Conservation (phyloP, 78 protist species). For the Bigelowiella natans region DNA sequence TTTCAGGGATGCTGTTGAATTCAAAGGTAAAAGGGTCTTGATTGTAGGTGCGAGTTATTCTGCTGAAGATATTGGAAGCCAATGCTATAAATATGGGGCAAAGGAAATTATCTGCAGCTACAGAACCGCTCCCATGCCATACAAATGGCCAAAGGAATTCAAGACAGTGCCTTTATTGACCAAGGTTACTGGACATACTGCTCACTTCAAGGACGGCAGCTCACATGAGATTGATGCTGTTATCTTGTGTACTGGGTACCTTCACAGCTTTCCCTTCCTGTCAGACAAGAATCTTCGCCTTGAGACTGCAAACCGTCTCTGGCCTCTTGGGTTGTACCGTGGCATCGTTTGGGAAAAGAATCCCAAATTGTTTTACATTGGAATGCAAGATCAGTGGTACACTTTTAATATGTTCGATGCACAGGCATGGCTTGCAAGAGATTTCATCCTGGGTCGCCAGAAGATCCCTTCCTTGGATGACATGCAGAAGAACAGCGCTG, state of each 20-base stretch:
- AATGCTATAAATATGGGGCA: neutral
- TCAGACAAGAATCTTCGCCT: neutral
- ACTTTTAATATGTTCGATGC: conserved; percentile 22
- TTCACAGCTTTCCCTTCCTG: neutral
- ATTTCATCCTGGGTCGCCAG: conserved; percentile 1
- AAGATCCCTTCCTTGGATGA: neutral
- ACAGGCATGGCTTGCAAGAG: conserved; percentile 11
- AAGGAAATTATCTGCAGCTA: neutral
- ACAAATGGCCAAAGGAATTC: neutral
- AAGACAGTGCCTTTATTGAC: neutral
- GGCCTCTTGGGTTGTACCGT: neutral
- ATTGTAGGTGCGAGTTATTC: conserved; percentile 18
- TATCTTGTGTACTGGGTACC: conserved; percentile 19
- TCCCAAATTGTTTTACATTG: neutral
- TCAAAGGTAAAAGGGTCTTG: neutral
- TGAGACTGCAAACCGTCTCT: neutral
- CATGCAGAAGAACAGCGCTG: neutral
- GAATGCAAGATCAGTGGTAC: conserved; percentile 29
- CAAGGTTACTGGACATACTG: neutral
- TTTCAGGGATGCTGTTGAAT: neutral
- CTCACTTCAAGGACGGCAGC: conserved; percentile 9
- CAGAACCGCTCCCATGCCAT: neutral
- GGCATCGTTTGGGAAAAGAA: conserved; percentile 5
- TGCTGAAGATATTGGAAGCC: conserved; percentile 4
- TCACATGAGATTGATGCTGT: conserved; percentile 2